These are phyloP conservation scores for Annona squamosa DNA, from an alignment of 164 flowering plant genomes.

Conservation along the genomic window DNA sequence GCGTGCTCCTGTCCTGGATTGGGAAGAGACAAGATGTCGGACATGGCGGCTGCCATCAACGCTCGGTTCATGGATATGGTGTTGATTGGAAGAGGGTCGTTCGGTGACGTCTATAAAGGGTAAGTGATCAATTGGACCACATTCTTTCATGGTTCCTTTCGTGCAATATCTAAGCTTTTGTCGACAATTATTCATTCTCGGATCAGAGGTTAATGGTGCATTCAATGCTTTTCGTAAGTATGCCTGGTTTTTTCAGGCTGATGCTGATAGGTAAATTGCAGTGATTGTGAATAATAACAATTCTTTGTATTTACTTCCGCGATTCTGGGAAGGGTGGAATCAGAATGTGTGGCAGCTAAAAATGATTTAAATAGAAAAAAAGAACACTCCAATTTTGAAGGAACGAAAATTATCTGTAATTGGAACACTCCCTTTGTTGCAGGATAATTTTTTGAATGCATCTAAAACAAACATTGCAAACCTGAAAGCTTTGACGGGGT, in stretches of 20 bases:
- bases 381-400: background rate
- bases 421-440: background rate
- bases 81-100: slow-evolving; percentile 93
- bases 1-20: background rate
- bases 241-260: background rate
- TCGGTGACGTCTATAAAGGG: slow-evolving; percentile 98
- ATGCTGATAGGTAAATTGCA: background rate
- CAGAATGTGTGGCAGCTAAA: background rate
- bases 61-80: slow-evolving; percentile 70
- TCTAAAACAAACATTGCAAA: background rate
- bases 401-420: background rate
- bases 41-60: slow-evolving; percentile 66
- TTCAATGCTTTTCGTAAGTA: background rate
- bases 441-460: background rate
- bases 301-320: background rate
- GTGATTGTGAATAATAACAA: background rate
- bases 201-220: background rate
- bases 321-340: background rate
- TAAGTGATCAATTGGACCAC: slow-evolving; percentile 19
- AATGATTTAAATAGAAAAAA: background rate
- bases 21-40: slow-evolving; percentile 44
- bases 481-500: background rate
- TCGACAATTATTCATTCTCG: background rate
- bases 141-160: background rate
- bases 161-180: background rate